phyloP scores from a whole-genome alignment of 2,329 filamentous ascomycete species.

The Elsinoe fawcettii region DNA sequence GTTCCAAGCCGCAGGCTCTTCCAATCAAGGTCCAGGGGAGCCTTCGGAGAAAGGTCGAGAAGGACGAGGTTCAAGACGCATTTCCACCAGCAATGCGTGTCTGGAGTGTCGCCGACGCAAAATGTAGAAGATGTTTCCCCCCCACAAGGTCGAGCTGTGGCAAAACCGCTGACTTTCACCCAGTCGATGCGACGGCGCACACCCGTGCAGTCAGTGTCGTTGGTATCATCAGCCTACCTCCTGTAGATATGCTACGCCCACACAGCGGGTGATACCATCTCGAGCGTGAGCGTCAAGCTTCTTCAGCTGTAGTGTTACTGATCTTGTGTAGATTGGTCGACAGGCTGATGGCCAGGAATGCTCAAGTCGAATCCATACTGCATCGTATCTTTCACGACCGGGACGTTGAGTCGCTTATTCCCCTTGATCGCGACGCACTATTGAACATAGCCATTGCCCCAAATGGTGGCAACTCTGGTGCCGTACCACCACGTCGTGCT shows the following conservation, averaged over 20 bases:
- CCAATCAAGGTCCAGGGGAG: background rate
- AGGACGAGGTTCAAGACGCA: slow-evolving; percentile 34
- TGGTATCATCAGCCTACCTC: slow-evolving; percentile 72
- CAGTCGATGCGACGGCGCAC: slow-evolving; percentile 65
- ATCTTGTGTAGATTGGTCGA: slow-evolving; percentile 49
- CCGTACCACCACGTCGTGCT: slow-evolving; percentile 22
- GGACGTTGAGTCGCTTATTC: slow-evolving; percentile 33
- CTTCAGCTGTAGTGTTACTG: slow-evolving; percentile 35
- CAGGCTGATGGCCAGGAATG: slow-evolving; percentile 45
- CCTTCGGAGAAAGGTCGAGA: slow-evolving; percentile 17
- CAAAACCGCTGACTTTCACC: background rate
- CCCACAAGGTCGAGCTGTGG: background rate
- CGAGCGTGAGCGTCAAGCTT: slow-evolving; percentile 53
- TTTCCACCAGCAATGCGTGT: slow-evolving; percentile 54
- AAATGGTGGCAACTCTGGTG: slow-evolving; percentile 32
- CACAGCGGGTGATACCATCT: slow-evolving; percentile 69
- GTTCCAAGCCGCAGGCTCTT: background rate
- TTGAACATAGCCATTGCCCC: slow-evolving; percentile 37
- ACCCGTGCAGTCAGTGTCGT: slow-evolving; percentile 74
- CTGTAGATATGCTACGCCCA: slow-evolving; percentile 74
- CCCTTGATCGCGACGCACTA: slow-evolving; percentile 38
- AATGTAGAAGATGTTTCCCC: slow-evolving; percentile 38
- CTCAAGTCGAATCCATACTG: slow-evolving; percentile 38
- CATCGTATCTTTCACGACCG: slow-evolving; percentile 37
- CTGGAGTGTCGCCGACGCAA: slow-evolving; percentile 73